Conservation (phyloP, 1,284 basidiomycete genomes). For the Sporisorium iseilematis-ciliati region DNA sequence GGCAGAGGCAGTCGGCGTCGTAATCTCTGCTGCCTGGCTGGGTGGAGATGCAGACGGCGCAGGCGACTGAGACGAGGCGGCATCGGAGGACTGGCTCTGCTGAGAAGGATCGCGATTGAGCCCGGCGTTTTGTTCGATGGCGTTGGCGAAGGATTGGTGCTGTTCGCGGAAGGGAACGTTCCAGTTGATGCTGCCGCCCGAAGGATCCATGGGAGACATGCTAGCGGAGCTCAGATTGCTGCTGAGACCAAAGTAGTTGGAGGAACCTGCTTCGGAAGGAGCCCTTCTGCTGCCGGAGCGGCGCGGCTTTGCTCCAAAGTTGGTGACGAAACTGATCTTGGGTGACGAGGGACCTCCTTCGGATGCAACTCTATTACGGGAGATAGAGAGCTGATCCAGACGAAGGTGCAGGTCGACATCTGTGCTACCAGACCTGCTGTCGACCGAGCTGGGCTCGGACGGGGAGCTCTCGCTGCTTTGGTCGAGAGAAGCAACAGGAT, state of each 20-base stretch:
- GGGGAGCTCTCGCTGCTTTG: slow-evolving; percentile 28
- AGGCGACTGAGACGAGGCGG: slow-evolving; percentile 9
- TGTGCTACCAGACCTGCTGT: slow-evolving; percentile 24
- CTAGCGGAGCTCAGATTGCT: slow-evolving; percentile 28
- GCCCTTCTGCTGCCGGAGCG: slow-evolving; percentile 27
- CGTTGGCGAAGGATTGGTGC: slow-evolving; percentile 30
- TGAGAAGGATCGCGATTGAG: slow-evolving; percentile 20
- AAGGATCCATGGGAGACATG: slow-evolving; percentile 33
- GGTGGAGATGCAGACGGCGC: slow-evolving; percentile 1
- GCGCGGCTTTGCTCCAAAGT: slow-evolving; percentile 32
- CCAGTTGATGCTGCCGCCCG: slow-evolving; percentile 18
- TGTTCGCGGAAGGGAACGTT: slow-evolving; percentile 34
- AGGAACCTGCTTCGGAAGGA: slow-evolving; percentile 21
- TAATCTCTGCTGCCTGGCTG: neutral
- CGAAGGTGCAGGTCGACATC: slow-evolving; percentile 22
- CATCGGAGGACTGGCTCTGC: slow-evolving; percentile 22
- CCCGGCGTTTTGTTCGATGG: slow-evolving; percentile 18
- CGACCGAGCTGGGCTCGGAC: slow-evolving; percentile 31
- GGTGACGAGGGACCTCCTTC: slow-evolving; percentile 16
- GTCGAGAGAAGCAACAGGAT: slow-evolving; percentile 17
- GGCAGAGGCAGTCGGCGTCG: slow-evolving; percentile 6
- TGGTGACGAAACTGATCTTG: slow-evolving; percentile 36
- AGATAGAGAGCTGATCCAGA: slow-evolving; percentile 22
- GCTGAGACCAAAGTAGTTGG: slow-evolving; percentile 30
- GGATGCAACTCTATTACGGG: slow-evolving; percentile 12